phyloP scores from a whole-genome alignment of 2,329 filamentous ascomycete genomes.

The Cladophialophora exuberans region DNA sequence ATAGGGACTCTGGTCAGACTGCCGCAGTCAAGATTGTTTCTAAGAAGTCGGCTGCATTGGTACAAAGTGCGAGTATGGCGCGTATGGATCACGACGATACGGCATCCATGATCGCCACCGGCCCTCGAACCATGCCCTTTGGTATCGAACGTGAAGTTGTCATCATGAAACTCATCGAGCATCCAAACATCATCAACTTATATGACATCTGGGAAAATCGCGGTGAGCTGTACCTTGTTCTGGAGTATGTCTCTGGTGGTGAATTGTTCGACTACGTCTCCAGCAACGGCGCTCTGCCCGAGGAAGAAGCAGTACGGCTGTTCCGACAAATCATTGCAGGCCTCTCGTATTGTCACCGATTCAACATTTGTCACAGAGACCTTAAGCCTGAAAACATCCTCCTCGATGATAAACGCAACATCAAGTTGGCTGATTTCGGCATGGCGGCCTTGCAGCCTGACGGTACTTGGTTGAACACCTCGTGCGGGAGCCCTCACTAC shows the following conservation, averaged over 20 bases:
- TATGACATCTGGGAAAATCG: slow-evolving; percentile 98
- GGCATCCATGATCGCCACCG: slow-evolving; percentile 58
- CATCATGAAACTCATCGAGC: slow-evolving; percentile 94
- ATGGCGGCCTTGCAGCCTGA: slow-evolving; percentile 92
- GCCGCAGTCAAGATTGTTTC: slow-evolving; percentile 96
- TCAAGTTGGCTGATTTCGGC: slow-evolving; percentile 97
- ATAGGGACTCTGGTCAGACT: slow-evolving; percentile 74
- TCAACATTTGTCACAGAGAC: slow-evolving; percentile 95
- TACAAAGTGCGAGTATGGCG: slow-evolving; percentile 82
- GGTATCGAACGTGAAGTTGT: slow-evolving; percentile 93
- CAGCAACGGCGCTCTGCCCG: slow-evolving; percentile 69
- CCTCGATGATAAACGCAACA: slow-evolving; percentile 71
- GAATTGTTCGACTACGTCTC: slow-evolving; percentile 90
- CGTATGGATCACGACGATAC: slow-evolving; percentile 74
- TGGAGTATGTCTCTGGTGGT: slow-evolving; percentile 84
- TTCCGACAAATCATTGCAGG: slow-evolving; percentile 94
- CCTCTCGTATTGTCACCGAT: slow-evolving; percentile 87
- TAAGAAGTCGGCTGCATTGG: slow-evolving; percentile 76
- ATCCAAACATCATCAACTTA: slow-evolving; percentile 90
- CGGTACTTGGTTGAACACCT: slow-evolving; percentile 78
- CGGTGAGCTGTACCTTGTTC: slow-evolving; percentile 92
- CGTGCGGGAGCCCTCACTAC: slow-evolving; percentile 96
- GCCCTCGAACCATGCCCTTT: slow-evolving; percentile 75
- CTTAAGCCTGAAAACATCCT: slow-evolving; percentile 97
- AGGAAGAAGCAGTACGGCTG: slow-evolving; percentile 79